Conservation (phyloP, 1,284 basidiomycete genomes). For the Leccinum angustisporum region DNA sequence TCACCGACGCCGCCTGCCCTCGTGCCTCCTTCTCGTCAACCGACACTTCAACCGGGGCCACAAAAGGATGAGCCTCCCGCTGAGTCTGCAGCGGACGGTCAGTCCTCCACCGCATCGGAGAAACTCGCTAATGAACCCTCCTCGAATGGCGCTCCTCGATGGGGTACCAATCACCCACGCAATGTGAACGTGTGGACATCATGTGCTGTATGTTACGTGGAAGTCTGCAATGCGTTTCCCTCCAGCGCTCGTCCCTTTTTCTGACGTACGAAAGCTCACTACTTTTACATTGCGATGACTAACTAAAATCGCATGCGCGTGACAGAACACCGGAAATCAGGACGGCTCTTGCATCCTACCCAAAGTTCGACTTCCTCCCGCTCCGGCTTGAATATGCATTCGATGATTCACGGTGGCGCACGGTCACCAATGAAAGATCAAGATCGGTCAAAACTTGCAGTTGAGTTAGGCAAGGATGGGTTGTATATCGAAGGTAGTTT, state of each 20-base stretch:
- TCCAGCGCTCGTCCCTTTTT: slow-evolving; percentile 6
- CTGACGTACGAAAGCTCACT: slow-evolving; percentile 48
- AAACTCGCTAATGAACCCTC: slow-evolving; percentile 30
- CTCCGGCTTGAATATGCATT: slow-evolving; percentile 73
- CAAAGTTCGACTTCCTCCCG: slow-evolving; percentile 56
- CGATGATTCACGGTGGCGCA: slow-evolving; percentile 64
- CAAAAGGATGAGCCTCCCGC: slow-evolving; percentile 45
- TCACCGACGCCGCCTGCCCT: slow-evolving; percentile 54
- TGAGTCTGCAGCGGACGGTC: slow-evolving; percentile 39
- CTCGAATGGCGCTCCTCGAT: slow-evolving; percentile 37
- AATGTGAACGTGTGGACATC: slow-evolving; percentile 62
- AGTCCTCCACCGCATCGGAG: slow-evolving; percentile 21
- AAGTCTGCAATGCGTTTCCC: slow-evolving; percentile 55
- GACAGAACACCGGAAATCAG: slow-evolving; percentile 56
- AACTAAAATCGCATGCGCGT: slow-evolving; percentile 28
- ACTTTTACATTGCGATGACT: slow-evolving; percentile 8
- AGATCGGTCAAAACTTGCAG: slow-evolving; percentile 31
- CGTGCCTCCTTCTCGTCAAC: slow-evolving; percentile 46
- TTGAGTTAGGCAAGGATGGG: slow-evolving; percentile 56
- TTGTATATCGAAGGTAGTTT: slow-evolving; percentile 27
- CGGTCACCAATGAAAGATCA: slow-evolving; percentile 37
- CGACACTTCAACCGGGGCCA: slow-evolving; percentile 40
- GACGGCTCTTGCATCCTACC: slow-evolving; percentile 45
- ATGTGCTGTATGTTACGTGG: slow-evolving; percentile 66
- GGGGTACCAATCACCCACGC: slow-evolving; percentile 66